A percentile compares a stretch with the other conserved stretches of the same genome.
These are phyloP conservation scores for Stephania japonica DNA, from an alignment of 164 flowering plant species.

Conservation along the genomic window DNA sequence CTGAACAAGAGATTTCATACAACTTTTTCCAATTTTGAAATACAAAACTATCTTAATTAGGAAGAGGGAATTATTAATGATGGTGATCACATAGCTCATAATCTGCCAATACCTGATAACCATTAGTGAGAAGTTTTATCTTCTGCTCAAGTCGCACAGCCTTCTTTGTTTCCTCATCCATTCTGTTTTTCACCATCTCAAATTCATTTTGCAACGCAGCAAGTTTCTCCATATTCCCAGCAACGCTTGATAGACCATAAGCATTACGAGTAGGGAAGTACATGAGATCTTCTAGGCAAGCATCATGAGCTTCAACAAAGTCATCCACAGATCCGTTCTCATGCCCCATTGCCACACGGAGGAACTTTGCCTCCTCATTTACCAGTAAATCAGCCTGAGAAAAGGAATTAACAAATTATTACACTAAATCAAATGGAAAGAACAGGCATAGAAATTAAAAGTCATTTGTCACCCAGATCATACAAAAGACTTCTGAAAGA, in stretches of 20 bases:
- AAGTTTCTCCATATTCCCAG: slow-evolving; percentile 76
- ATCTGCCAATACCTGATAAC: slow-evolving; percentile 64
- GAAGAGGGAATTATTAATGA: not conserved
- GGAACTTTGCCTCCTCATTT: slow-evolving; percentile 60
- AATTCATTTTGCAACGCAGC: slow-evolving; percentile 76
- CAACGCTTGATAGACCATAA: slow-evolving; percentile 93
- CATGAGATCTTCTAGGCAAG: slow-evolving; percentile 84
- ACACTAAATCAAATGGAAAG: too few relatives aligned
- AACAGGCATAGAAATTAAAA: too few relatives aligned
- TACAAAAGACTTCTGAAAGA: not conserved
- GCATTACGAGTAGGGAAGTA: slow-evolving; percentile 81
- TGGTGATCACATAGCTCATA: not conserved
- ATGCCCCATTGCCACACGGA: slow-evolving; percentile 91
- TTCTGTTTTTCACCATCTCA: slow-evolving; percentile 67
- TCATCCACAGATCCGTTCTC: slow-evolving; percentile 74
- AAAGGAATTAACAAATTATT: not conserved
- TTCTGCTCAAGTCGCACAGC: slow-evolving; percentile 82
- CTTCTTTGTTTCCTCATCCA: slow-evolving; percentile 82
- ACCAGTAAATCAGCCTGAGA: slow-evolving; percentile 69
- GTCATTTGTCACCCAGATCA: not conserved
- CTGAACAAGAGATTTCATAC: not conserved
- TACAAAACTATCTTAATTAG: not conserved
- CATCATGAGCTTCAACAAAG: slow-evolving; percentile 79
- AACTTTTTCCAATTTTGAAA: too few relatives aligned
- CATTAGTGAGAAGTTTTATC: slow-evolving; percentile 67